phyloP scores from a whole-genome alignment of 306 rosid species.

The Boehmeria nivea region DNA sequence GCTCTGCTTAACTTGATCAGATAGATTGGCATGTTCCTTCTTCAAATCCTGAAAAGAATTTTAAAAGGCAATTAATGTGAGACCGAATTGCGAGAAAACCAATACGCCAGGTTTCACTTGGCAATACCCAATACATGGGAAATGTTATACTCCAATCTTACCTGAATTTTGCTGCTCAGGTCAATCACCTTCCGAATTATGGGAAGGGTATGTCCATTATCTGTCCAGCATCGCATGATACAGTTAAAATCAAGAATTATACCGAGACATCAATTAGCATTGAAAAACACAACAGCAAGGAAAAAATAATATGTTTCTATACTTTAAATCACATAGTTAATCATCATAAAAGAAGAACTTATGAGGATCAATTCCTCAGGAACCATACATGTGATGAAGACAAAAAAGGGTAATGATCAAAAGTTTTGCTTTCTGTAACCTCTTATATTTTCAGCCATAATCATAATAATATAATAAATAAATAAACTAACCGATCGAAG shows the following conservation, averaged over 20 bases:
- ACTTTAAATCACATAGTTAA: background rate
- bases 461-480: too few species aligned
- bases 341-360: background rate
- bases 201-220: slow-evolving; percentile 60
- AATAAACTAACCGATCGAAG: too few species aligned
- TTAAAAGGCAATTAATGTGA: background rate
- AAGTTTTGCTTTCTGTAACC: too few species aligned
- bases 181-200: slow-evolving; percentile 62
- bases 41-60: slow-evolving; percentile 58
- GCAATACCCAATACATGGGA: background rate
- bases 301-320: too few species aligned
- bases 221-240: slow-evolving; percentile 31
- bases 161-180: slow-evolving; percentile 64
- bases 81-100: background rate
- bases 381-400: too few species aligned
- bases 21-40: slow-evolving; percentile 45
- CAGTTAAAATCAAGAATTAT: slow-evolving; percentile 25
- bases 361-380: background rate
- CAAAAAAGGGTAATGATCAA: too few species aligned
- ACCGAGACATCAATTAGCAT: slow-evolving; percentile 12
- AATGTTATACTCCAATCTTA: slow-evolving; percentile 18
- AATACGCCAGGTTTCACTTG: background rate
- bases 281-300: background rate
- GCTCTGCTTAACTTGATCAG: slow-evolving; percentile 48
- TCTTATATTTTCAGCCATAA: too few species aligned